phyloP scores from a whole-genome alignment of 805 yeast species.

The Starmerella stigmatis region DNA sequence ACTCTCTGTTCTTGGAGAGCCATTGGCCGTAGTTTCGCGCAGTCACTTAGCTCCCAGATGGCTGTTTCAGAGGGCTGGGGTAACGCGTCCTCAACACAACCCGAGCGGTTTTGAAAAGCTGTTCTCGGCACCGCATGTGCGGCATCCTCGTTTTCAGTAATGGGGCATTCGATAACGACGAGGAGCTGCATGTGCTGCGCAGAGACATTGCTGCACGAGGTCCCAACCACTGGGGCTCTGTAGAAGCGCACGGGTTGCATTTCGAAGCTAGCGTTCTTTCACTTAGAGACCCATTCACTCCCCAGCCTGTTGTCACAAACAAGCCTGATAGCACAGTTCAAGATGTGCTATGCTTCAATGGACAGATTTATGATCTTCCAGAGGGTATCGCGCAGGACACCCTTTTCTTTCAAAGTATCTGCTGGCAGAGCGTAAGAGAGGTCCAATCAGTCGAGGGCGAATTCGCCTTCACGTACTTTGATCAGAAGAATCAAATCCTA shows the following conservation, averaged over 20 bases:
- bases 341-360: slow-evolving; percentile 66
- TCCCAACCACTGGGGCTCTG: slow-evolving; percentile 24
- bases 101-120: too few species aligned
- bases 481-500: slow-evolving; percentile 30
- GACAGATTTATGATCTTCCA: slow-evolving; percentile 62
- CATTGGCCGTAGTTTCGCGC: not conserved
- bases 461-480: slow-evolving; percentile 52
- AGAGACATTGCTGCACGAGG: slow-evolving; percentile 24
- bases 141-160: slow-evolving; percentile 26
- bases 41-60: not conserved
- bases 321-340: slow-evolving; percentile 5
- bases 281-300: slow-evolving; percentile 63
- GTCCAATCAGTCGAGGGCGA: slow-evolving; percentile 54
- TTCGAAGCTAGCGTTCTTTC: slow-evolving; percentile 54
- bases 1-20: too few species aligned
- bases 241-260: not conserved
- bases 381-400: slow-evolving; percentile 53
- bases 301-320: slow-evolving; percentile 49
- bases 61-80: not conserved
- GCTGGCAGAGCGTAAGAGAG: slow-evolving; percentile 31
- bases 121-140: slow-evolving; percentile 24
- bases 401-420: slow-evolving; percentile 29
- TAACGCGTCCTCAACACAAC: not conserved
- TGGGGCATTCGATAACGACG: not conserved
- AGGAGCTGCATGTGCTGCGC: not conserved